Base-by-base conservation (phyloP, 345 rosid genomes). In the Stellera chamaejasme region DNA sequence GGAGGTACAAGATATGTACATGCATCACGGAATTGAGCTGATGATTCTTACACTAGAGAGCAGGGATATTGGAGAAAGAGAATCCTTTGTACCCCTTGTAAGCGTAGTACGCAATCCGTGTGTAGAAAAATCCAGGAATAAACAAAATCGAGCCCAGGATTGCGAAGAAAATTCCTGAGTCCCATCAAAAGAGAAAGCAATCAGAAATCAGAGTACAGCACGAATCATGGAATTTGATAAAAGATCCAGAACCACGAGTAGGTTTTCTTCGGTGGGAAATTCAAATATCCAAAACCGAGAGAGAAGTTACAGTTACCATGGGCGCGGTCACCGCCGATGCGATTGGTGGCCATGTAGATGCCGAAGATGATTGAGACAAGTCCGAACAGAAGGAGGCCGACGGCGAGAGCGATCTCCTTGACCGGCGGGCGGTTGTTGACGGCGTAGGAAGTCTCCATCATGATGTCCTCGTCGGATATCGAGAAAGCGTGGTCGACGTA, bases 401-500 rank as follows among this genome's bases (percentile, higher is more conserved):
- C 68, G 61, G 96, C 94, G 45, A 88, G 82, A 13, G 79, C 77
- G 76, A 88, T 88, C 87, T 88, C 96, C 70, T 83, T 88, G 50
- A 88, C 69, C 15, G 96, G 96, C 16, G 96, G 94, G 12, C 84
- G 72, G 61, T 75, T 83, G 71, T 77, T 81, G 69, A 81, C 75
- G 23, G 79, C 57, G 62, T 83, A 83, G 0, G 86, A 63, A 5
- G 69, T 70, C 61, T 68, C 90, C 64, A 88, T 65, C 90, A 88
- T 83, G 16, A 83, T 67, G 56, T 88, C 94, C 65, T 88, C 96
- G 75, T 88, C 94, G 5, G 94, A 65, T 43, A 88, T 85, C 49
- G 96, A 88, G 76, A 88, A 88, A 11, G 94, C 94, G 56, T 85
- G 94, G 68, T 88, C 96, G 13, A 85, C 96, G 69, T 88, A 88